A percentile compares a stretch with the other conserved stretches of the same genome.
Conservation (phyloP, 2,329 filamentous ascomycete species). For the Samsoniella hepiali region DNA sequence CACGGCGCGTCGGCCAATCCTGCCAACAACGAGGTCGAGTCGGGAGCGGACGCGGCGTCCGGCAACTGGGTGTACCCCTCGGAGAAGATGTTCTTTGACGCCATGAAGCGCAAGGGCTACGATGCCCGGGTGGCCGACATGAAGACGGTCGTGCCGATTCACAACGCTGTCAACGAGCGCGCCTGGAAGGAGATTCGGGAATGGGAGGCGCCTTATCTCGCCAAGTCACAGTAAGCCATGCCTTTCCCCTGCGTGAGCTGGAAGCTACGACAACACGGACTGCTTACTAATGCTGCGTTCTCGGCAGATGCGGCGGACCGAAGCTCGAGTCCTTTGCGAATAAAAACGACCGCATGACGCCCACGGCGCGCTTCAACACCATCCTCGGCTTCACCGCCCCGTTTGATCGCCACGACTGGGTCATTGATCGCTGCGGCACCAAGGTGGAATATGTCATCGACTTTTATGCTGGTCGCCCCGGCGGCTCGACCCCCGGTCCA, state of each 20-base stretch:
- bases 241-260: not conserved
- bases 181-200: conserved; percentile 88
- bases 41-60: conserved; percentile 61
- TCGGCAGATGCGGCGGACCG: conserved; percentile 63
- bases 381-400: conserved; percentile 84
- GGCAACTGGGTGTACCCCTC: conserved; percentile 98
- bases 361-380: conserved; percentile 77
- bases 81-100: conserved; percentile 96
- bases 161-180: conserved; percentile 97
- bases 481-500: conserved; percentile 34
- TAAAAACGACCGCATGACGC: conserved; percentile 65
- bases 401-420: conserved; percentile 97
- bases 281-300: not conserved
- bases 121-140: conserved; percentile 71
- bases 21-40: conserved; percentile 77
- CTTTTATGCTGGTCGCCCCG: conserved; percentile 76
- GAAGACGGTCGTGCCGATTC: conserved; percentile 89
- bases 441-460: conserved; percentile 95
- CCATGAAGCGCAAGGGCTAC: conserved; percentile 88
- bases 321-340: conserved; percentile 82
- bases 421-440: conserved; percentile 84
- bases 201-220: conserved; percentile 73
- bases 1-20: conserved; percentile 40
- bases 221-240: conserved; percentile 51
- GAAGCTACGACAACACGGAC: not conserved